Percentiles rank a stretch among this genome's conserved stretches.
phyloP scores from a whole-genome alignment of 257 asterid genomes.

The Solanum arcanum region DNA sequence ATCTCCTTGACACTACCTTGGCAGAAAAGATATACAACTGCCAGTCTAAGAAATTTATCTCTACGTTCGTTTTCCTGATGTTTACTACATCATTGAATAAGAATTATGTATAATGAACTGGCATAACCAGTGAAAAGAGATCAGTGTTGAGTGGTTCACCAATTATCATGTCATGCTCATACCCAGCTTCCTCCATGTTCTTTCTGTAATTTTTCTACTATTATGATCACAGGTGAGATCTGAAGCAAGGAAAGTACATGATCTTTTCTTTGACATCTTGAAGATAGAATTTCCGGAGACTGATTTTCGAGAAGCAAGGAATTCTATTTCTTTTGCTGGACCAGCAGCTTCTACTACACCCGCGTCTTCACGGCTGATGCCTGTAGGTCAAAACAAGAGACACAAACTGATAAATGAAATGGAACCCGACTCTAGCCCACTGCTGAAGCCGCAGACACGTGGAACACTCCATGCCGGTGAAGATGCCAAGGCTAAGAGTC shows the following conservation, averaged over 20 bases:
- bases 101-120: not conserved
- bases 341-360: slow-evolving; percentile 22
- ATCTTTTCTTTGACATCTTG: slow-evolving; percentile 90
- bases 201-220: not conserved
- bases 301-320: slow-evolving; percentile 77
- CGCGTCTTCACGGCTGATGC: slow-evolving; percentile 51
- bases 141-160: not conserved
- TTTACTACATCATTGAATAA: not conserved
- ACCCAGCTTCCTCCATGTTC: not conserved
- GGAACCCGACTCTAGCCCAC: slow-evolving; percentile 44
- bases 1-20: not conserved
- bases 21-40: not conserved
- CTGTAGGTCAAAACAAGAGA: slow-evolving; percentile 45
- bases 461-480: slow-evolving; percentile 33
- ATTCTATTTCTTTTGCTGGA: slow-evolving; percentile 51
- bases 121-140: not conserved
- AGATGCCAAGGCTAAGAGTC: slow-evolving; percentile 27
- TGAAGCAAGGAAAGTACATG: slow-evolving; percentile 90
- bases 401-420: slow-evolving; percentile 35
- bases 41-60: not conserved
- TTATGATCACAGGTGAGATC: slow-evolving; percentile 59
- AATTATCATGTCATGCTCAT: not conserved
- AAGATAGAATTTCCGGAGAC: slow-evolving; percentile 68
- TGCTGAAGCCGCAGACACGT: slow-evolving; percentile 56
- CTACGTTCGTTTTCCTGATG: not conserved